Evolutionary conservation across 2,329 filamentous ascomycete species (phyloP).

Genomic region (Fusarium udum): DNA sequence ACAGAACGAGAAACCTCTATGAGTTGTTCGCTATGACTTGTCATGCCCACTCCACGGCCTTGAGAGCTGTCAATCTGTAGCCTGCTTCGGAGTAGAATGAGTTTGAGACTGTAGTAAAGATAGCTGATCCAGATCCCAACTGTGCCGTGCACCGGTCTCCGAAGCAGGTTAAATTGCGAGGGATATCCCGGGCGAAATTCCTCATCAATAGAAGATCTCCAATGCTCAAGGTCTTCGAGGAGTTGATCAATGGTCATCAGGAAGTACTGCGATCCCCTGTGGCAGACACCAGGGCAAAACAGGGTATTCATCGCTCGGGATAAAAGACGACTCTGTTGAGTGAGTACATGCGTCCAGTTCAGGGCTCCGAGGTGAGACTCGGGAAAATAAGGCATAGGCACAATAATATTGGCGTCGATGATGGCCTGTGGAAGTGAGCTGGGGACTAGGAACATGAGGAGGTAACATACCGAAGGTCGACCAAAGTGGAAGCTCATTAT

Average conservation of each 20-base stretch:
- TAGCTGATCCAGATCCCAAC: conserved; percentile 30
- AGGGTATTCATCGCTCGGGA: conserved; percentile 27
- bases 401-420: conserved; percentile 26
- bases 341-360: conserved; percentile 21
- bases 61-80: neutral
- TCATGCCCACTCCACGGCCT: neutral
- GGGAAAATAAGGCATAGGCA: conserved; percentile 25
- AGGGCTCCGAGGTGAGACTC: conserved; percentile 32
- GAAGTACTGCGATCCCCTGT: conserved; percentile 11
- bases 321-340: conserved; percentile 22
- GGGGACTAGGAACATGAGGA: fast-evolving
- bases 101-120: conserved; percentile 32
- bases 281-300: conserved; percentile 26
- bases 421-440: conserved; percentile 6
- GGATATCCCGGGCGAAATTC: conserved; percentile 5
- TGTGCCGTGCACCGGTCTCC: conserved; percentile 11
- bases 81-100: conserved; percentile 23
- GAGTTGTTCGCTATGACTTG: neutral
- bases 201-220: conserved; percentile 19
- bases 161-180: neutral
- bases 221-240: conserved; percentile 27
- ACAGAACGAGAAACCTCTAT: conserved; percentile 25
- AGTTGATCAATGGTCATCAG: conserved; percentile 12
- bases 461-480: conserved; percentile 23
- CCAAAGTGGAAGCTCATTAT: conserved; percentile 38